Conservation (phyloP, 257 asterid species). For the Echium plantagineum region DNA sequence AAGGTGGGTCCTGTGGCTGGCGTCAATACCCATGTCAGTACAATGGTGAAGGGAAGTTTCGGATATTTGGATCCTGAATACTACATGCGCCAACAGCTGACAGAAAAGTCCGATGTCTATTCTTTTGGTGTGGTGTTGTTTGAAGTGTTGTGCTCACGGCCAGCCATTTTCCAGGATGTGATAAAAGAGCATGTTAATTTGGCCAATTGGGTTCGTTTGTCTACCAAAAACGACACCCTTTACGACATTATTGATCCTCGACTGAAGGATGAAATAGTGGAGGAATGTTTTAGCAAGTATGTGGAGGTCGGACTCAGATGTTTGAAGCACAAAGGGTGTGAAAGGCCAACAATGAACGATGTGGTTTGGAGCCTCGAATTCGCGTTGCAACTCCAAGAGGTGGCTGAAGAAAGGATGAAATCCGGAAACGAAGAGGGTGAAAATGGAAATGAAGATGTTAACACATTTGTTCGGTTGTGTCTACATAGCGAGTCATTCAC, state of each 20-base stretch:
- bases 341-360: constrained; percentile 53
- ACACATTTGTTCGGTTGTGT: constrained; percentile 4
- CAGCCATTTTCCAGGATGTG: constrained; percentile 17
- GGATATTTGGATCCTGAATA: too few species aligned
- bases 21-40: too few species aligned
- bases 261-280: constrained; percentile 34
- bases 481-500: constrained; percentile 3
- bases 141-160: constrained; percentile 44
- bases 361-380: constrained; percentile 59
- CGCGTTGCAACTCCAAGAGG: constrained; percentile 44
- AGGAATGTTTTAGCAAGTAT: constrained; percentile 32
- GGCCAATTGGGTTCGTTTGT: constrained; percentile 39
- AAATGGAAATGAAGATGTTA: neutral
- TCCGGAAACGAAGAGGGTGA: neutral
- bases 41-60: too few species aligned
- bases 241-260: constrained; percentile 33
- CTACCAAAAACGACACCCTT: constrained; percentile 29
- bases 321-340: constrained; percentile 30
- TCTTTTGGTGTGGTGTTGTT: constrained; percentile 57
- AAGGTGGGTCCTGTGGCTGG: too few species aligned
- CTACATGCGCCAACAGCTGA: too few species aligned
- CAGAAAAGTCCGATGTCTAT: too few species aligned
- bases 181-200: constrained; percentile 34
- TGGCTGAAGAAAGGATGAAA: constrained; percentile 21
- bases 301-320: constrained; percentile 36